Evolutionary conservation across 192 early-diverging fungal genomes (phyloP), one percentile per base, ranked within the genome.

Genomic region (Coemansia umbellata): DNA sequence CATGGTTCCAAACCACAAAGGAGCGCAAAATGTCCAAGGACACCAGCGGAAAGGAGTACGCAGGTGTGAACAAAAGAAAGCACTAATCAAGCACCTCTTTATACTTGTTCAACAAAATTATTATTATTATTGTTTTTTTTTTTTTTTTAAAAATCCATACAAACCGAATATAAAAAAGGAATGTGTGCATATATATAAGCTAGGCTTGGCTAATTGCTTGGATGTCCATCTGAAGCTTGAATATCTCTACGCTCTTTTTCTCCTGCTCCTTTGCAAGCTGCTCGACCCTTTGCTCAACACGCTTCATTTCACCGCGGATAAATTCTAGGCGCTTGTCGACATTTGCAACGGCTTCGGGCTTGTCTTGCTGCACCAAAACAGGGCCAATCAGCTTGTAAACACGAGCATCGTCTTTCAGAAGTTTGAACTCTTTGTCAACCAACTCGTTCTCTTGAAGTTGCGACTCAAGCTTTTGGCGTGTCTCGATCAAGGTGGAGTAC

Each of bases 341-440:
- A 62, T 99, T 97, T 9, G 80, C 66, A 14, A 58, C 69, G 9
- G 96, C 93, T 66, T 99, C 96, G 5, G 69, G 40, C 51, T 79
- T 82, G 4, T 95, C 94, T 66, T 99, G 94, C 76, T 89, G 94
- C 9, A 96, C 89, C 22, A 99, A 78, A 10, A 95, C 94, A 19
- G 96, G 96, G 0, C 96, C 96, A 54, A 94, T 89, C 47, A 99
- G 75, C 63, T 99, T 99, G 82, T 91, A 99, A 17, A 99, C 86
- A 42, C 84, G 87, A 24, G 93, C 78, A 39, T 87, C 87, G 21
- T 84, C 82, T 27, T 90, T 83, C 50, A 99, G 67, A 17, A 81
- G 50, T 54, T 86, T 81, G 68, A 99, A 95, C 81, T 99, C 96
- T 81, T 88, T 87, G 51, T 88, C 77, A 11, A 98, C 94, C 52